phyloP scores from a whole-genome alignment of 306 rosid species.

The Vicia faba region DNA sequence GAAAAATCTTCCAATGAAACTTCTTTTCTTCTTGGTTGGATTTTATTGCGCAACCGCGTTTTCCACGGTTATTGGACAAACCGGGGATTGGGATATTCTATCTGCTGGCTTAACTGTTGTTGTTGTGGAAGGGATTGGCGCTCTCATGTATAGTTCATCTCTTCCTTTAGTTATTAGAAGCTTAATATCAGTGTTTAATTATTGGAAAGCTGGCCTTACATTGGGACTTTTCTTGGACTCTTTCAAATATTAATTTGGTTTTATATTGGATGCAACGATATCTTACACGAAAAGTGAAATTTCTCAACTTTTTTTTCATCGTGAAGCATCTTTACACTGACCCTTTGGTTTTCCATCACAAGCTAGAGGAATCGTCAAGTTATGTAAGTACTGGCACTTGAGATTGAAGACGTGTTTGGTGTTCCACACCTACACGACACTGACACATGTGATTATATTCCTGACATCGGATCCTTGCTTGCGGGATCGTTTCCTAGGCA shows the following conservation, averaged over 20 bases:
- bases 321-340: neutral
- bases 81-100: constrained; percentile 97
- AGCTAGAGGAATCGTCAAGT: neutral
- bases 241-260: constrained; percentile 65
- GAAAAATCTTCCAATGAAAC: constrained; percentile 73
- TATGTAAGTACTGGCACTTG: neutral
- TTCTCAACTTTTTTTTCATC: constrained; percentile 32
- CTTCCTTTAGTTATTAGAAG: constrained; percentile 57
- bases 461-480: too few relatives aligned
- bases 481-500: too few relatives aligned
- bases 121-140: constrained; percentile 90
- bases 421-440: neutral
- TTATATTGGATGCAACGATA: constrained; percentile 25
- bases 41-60: constrained; percentile 94
- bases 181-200: constrained; percentile 76
- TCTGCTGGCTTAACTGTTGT: constrained; percentile 89
- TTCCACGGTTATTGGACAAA: constrained; percentile 95
- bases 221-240: constrained; percentile 98
- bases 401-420: neutral
- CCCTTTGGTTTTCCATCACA: neutral
- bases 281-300: constrained; percentile 33
- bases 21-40: constrained; percentile 81
- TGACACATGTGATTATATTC: neutral
- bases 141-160: constrained; percentile 80
- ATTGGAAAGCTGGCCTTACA: constrained; percentile 94